Evolutionary conservation across 164 flowering plant genomes (phyloP).

Genomic region (Vitis riparia): DNA sequence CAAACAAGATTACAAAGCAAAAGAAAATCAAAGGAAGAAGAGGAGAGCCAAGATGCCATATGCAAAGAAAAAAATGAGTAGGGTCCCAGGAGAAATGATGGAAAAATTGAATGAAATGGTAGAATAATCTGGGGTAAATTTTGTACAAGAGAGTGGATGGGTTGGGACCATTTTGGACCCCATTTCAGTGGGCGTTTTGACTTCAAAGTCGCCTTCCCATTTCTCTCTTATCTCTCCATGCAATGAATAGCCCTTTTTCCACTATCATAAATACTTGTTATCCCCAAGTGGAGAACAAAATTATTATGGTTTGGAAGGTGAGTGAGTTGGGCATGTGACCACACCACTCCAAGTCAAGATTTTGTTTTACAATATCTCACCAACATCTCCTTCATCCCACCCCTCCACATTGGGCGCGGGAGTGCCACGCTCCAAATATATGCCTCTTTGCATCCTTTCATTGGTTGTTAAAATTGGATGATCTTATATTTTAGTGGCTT

Average conservation of each 20-base stretch:
- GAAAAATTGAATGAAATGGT: background rate
- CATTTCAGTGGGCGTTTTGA: conserved; percentile 7
- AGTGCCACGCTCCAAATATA: background rate
- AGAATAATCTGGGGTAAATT: too few relatives aligned
- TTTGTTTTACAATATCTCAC: conserved; percentile 6
- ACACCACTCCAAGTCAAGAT: conserved; percentile 15
- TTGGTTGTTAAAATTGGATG: background rate
- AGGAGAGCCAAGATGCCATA: too few relatives aligned
- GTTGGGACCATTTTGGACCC: background rate
- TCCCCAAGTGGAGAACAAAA: conserved; percentile 43
- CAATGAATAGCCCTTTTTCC: conserved; percentile 7
- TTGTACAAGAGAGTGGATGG: background rate
- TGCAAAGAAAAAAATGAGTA: too few relatives aligned
- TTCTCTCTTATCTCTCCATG: conserved; percentile 7
- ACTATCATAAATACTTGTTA: conserved; percentile 13
- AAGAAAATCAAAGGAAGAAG: too few relatives aligned
- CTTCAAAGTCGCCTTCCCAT: conserved; percentile 17
- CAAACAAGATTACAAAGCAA: too few relatives aligned
- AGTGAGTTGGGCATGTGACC: conserved; percentile 32
- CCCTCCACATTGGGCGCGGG: background rate
- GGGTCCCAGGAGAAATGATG: background rate
- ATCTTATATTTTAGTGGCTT: too few relatives aligned
- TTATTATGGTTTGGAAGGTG: conserved; percentile 39
- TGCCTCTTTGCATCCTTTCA: background rate
- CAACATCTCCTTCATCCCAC: background rate